phyloP scores from a whole-genome alignment of 1,284 basidiomycete genomes.

The Apiotrichum veenhuisii region DNA sequence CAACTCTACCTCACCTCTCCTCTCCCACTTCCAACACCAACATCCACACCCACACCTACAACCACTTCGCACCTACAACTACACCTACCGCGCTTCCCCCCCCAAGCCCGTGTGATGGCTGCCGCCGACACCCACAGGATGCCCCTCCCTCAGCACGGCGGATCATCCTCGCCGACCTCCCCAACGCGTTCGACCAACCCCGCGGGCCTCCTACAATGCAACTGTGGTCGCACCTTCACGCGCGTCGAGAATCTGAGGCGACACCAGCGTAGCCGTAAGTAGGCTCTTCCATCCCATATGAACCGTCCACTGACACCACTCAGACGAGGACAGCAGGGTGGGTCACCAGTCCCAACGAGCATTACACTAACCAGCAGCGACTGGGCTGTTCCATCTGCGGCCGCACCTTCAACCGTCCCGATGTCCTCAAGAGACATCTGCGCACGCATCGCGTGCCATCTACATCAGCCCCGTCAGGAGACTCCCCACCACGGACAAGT shows the following conservation, averaged over 20 bases:
- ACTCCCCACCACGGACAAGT: not conserved
- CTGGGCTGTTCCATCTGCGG: slow-evolving; percentile 2
- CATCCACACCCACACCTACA: not conserved
- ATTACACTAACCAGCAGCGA: not conserved
- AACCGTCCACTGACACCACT: not conserved
- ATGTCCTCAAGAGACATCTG: slow-evolving; percentile 8
- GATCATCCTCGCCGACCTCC: not conserved
- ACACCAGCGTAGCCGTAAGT: slow-evolving; percentile 9
- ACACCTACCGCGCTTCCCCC: too few species aligned
- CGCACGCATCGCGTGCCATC: slow-evolving; percentile 3
- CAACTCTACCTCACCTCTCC: not conserved
- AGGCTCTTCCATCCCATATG: not conserved
- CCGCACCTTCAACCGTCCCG: slow-evolving; percentile 4
- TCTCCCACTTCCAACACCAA: not conserved
- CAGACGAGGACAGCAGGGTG: slow-evolving; percentile 8
- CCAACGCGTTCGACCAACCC: not conserved
- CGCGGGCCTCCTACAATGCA: not conserved
- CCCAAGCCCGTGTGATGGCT: not conserved
- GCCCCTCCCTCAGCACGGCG: not conserved
- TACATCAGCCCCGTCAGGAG: not conserved
- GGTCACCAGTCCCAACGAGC: not conserved
- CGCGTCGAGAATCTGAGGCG: slow-evolving; percentile 7
- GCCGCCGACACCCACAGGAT: not conserved
- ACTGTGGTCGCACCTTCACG: slow-evolving; percentile 8
- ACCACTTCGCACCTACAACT: not conserved